Conservation (phyloP, 2,329 filamentous ascomycete species). For the Xylariaceae sp. region DNA sequence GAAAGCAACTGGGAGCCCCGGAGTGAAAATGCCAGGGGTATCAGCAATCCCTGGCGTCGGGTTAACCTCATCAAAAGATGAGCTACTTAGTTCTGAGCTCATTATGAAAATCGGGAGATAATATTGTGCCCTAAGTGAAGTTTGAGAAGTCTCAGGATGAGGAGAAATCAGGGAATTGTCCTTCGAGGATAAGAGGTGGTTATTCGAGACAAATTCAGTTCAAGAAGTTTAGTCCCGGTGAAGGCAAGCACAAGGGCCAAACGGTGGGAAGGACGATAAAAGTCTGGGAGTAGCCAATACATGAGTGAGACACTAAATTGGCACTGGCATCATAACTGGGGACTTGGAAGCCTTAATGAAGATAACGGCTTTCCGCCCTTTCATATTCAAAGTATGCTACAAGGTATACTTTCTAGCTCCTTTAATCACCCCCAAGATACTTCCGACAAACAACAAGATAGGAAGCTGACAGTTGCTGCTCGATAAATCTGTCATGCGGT, state of each 20-base stretch:
- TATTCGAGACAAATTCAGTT: slow-evolving; percentile 1
- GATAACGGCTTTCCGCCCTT: neutral
- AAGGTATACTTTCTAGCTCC: neutral
- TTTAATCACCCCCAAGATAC: slow-evolving; percentile 7
- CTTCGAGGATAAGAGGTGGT: neutral
- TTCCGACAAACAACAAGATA: slow-evolving; percentile 5
- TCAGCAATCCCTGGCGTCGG: slow-evolving; percentile 16
- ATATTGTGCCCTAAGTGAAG: neutral
- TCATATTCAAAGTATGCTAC: slow-evolving; percentile 3
- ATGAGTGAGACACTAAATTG: neutral
- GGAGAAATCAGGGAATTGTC: neutral
- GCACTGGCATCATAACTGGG: slow-evolving; percentile 5
- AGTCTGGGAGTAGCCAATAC: slow-evolving; percentile 10
- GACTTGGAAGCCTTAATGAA: neutral
- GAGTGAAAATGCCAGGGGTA: neutral
- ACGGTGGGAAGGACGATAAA: neutral
- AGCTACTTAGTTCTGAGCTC: slow-evolving; percentile 18
- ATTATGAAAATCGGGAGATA: slow-evolving; percentile 5
- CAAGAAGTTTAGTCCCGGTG: neutral
- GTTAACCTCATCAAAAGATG: slow-evolving; percentile 25
- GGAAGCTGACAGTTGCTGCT: slow-evolving; percentile 17
- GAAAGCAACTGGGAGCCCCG: slow-evolving; percentile 4
- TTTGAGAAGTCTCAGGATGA: neutral
- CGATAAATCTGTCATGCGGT: slow-evolving; percentile 10
- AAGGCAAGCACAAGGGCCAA: slow-evolving; percentile 1